These are phyloP conservation scores for Xylariaceae sp. DNA, from an alignment of 2,329 filamentous ascomycete species.

Conservation along the genomic window DNA sequence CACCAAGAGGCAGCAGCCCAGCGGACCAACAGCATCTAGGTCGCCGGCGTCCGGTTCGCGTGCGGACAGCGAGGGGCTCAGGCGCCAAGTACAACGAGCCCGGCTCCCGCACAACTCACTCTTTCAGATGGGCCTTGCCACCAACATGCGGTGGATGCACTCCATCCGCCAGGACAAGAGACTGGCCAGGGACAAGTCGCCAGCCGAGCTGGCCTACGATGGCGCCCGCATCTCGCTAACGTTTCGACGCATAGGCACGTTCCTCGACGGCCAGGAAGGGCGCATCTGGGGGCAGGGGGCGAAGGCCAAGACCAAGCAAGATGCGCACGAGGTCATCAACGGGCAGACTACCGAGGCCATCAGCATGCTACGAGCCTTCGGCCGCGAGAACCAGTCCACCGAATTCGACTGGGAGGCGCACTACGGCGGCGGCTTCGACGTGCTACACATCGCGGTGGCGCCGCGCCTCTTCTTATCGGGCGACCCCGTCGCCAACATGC, in stretches of 20 bases:
- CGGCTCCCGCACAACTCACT: slow-evolving; percentile 83
- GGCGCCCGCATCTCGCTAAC: slow-evolving; percentile 86
- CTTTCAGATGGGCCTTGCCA: slow-evolving; percentile 72
- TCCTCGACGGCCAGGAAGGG: slow-evolving; percentile 57
- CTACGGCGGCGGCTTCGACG: slow-evolving; percentile 81
- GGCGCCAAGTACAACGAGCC: slow-evolving; percentile 60
- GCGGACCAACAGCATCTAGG: no score
- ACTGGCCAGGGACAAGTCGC: slow-evolving; percentile 57
- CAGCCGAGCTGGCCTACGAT: slow-evolving; percentile 63
- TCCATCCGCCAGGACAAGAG: slow-evolving; percentile 88
- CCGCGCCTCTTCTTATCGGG: slow-evolving; percentile 46
- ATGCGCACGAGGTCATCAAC: slow-evolving; percentile 61
- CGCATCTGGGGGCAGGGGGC: slow-evolving; percentile 92
- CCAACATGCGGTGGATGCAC: slow-evolving; percentile 86
- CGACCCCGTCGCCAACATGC: slow-evolving; percentile 43
- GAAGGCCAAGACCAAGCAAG: slow-evolving; percentile 55
- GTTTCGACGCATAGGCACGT: slow-evolving; percentile 85
- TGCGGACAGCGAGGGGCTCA: no score
- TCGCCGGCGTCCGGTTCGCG: no score
- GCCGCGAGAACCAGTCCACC: slow-evolving; percentile 70
- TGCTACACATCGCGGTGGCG: slow-evolving; percentile 58
- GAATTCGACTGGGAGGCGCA: slow-evolving; percentile 67
- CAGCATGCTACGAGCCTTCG: slow-evolving; percentile 71
- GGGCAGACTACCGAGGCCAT: slow-evolving; percentile 62
- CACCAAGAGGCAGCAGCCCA: slow-evolving; percentile 66